These are phyloP conservation scores for Cucurbita maxima DNA, from an alignment of 306 rosid species.

Conservation along the genomic window DNA sequence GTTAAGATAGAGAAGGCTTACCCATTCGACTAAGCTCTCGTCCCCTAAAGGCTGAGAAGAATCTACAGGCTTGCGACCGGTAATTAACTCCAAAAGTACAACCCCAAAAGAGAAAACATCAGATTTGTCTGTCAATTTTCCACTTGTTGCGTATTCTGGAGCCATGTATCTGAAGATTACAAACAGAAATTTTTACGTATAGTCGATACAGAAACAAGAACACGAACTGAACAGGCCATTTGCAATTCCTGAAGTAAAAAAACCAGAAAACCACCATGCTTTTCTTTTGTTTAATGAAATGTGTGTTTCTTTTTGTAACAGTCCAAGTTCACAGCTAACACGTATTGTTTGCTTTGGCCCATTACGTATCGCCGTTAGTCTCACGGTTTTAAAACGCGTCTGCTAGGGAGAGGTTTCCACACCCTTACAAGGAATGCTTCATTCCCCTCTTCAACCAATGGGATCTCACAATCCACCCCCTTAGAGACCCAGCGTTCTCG, in stretches of 20 bases:
- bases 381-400: no score
- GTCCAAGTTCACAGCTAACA: not conserved
- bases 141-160: constrained; percentile 97
- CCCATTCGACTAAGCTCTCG: constrained; percentile 98
- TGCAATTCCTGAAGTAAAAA: not conserved
- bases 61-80: constrained; percentile 94
- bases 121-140: constrained; percentile 89
- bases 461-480: no score
- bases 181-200: not conserved
- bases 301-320: not conserved
- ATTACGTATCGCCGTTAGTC: no score
- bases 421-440: no score
- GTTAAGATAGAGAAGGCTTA: constrained; percentile 15
- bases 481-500: no score
- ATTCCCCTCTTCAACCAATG: no score
- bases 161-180: constrained; percentile 75
- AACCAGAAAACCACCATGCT: not conserved
- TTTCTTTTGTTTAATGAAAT: not conserved
- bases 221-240: not conserved
- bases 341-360: not conserved
- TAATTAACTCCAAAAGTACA: constrained; percentile 86
- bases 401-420: no score
- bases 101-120: constrained; percentile 94
- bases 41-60: constrained; percentile 89
- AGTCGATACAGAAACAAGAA: not conserved